Evolutionary conservation across 2,329 filamentous ascomycete species (phyloP), one percentile per base, ranked within the genome.

Genomic region (Aspergillus uvarum): DNA sequence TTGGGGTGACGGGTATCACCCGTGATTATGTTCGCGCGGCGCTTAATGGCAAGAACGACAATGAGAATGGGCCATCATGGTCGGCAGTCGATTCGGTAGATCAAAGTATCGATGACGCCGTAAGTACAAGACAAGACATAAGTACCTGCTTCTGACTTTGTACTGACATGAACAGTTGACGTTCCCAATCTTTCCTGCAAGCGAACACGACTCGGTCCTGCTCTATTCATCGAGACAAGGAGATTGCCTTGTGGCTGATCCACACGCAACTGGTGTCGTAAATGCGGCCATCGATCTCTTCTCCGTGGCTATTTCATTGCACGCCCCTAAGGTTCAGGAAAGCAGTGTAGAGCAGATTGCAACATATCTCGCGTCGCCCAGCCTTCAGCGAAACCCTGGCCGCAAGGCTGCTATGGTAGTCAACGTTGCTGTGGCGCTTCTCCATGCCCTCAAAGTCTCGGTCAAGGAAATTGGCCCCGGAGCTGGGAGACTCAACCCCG

Each of bases 201-300:
- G 91, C 55, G 94, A 98, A 74, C 91, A 99, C 70, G 95, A 99
- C 74, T 91, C 93, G 0, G 87, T 93, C 3, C 83, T 88, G 22
- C 79, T 96, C 26, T 97, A 96, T 51, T 81, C 82, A 8, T 78
- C 81, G 54, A 77, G 81, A 2, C 77, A 81, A 63, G 77, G 82
- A 1, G 67, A 80, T 70, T 54, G 79, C 63, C 68, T 74, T 58
- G 79, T 84, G 35, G 89, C 90, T 16, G 90, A 95, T 64, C 92
- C 94, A 8, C 89, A 95, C 5, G 88, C 91, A 0, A 99, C 94
- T 0, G 93, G 96, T 71, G 93, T 96, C 26, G 91, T 98, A 62
- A 96, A 99, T 71, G 87, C 94, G 70, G 93, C 95, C 0, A 96
- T 99, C 58, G 89, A 95, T 63, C 81, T 98, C 0, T 99, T 99